A percentile compares a stretch with the other conserved stretches of the same genome.
These are phyloP conservation scores for Neonectria sp. DNA, from an alignment of 2,329 filamentous ascomycete species.

Conservation along the genomic window DNA sequence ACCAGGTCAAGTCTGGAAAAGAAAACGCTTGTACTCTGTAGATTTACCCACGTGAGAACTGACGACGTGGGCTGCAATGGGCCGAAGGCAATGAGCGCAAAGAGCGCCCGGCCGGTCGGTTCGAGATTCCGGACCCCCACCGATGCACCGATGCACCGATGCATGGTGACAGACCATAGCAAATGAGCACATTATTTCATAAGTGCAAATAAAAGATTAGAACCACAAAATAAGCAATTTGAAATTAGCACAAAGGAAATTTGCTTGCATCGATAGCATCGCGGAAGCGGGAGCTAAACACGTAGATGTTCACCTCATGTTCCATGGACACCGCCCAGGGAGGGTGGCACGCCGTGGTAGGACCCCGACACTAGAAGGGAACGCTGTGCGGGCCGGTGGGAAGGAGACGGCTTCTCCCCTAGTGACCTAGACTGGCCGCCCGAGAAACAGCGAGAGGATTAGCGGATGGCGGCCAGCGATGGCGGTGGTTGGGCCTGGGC, in stretches of 20 bases:
- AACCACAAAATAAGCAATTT: neutral
- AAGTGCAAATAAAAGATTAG: constrained; percentile 1
- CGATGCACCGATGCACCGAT: constrained; percentile 11
- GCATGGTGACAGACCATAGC: neutral
- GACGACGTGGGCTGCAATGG: neutral
- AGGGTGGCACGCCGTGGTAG: neutral
- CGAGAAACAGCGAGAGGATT: constrained; percentile 24
- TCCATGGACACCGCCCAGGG: constrained; percentile 1
- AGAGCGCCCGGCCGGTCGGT: constrained; percentile 38
- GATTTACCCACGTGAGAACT: neutral
- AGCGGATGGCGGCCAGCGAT: constrained; percentile 20
- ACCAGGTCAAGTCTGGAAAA: constrained; percentile 13
- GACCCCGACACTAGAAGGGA: constrained; percentile 10
- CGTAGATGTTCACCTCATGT: neutral
- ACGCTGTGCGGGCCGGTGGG: constrained; percentile 40
- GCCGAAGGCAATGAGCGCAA: constrained; percentile 7
- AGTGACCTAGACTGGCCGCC: neutral
- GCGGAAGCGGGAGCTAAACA: neutral
- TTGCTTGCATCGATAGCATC: constrained; percentile 3
- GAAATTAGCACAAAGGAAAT: neutral
- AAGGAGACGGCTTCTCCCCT: constrained; percentile 28
- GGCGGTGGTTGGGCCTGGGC: constrained; percentile 23
- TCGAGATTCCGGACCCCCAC: constrained; percentile 29
- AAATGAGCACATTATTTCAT: neutral
- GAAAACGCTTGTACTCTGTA: neutral